These are phyloP conservation scores for Panus rudis DNA, from an alignment of 768 basidiomycete genomes.

Conservation along the genomic window DNA sequence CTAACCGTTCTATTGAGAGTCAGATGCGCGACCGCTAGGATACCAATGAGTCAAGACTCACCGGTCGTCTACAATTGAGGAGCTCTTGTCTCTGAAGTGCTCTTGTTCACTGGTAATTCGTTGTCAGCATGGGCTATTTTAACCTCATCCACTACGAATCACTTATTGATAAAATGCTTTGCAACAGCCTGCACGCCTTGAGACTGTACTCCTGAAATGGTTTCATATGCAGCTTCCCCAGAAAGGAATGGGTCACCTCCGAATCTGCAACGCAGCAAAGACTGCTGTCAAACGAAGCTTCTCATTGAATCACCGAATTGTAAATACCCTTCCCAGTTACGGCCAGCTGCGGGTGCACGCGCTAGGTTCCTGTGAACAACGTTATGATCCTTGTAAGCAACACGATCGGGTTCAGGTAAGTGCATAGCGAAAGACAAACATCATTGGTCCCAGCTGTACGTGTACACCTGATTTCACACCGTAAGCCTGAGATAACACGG, in stretches of 20 bases:
- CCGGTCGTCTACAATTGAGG: constrained; percentile 19
- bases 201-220: constrained; percentile 73
- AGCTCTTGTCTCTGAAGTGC: constrained; percentile 13
- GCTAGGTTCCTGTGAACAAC: too few relatives aligned
- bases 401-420: too few relatives aligned
- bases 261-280: constrained; percentile 2
- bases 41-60: constrained; percentile 1
- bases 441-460: constrained; percentile 24
- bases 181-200: constrained; percentile 80
- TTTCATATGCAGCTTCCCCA: constrained; percentile 72
- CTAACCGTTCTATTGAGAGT: constrained; percentile 10
- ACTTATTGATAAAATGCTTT: constrained; percentile 71
- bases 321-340: constrained; percentile 85
- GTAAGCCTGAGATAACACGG: neutral
- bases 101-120: constrained; percentile 14
- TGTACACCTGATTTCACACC: constrained; percentile 36
- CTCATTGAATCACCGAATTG: constrained; percentile 3
- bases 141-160: neutral
- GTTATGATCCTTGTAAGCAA: too few relatives aligned
- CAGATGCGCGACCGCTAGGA: neutral
- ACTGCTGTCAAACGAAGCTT: neutral
- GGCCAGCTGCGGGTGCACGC: constrained; percentile 50
- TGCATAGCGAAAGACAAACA: too few relatives aligned
- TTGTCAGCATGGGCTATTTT: neutral
- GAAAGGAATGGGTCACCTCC: constrained; percentile 82